phyloP scores from a whole-genome alignment of 441 rosid genomes.

The Arabidopsis hybrid region DNA sequence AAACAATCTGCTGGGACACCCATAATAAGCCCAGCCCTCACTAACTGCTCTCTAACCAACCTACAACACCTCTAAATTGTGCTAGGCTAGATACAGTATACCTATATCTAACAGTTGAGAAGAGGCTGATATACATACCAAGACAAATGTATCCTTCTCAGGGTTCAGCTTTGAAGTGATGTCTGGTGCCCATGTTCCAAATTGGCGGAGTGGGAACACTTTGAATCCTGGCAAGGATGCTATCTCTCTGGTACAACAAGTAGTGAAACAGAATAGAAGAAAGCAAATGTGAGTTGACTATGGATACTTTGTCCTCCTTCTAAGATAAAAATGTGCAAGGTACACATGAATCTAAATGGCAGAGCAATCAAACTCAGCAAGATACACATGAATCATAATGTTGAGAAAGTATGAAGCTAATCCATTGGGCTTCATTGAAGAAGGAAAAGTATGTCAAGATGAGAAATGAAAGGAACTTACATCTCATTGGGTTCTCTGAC shows the following conservation, averaged over 20 bases:
- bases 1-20: conserved; percentile 1
- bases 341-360: conserved; percentile 18
- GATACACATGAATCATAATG: not conserved
- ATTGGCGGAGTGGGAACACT: conserved; percentile 82
- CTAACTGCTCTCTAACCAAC: conserved; percentile 19
- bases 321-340: not conserved
- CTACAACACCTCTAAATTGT: conserved; percentile 10
- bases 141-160: conserved; percentile 72
- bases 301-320: conserved; percentile 8
- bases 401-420: conserved; percentile 9
- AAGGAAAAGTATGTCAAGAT: conserved; percentile 15
- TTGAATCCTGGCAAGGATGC: conserved; percentile 86
- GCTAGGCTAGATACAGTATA: not conserved
- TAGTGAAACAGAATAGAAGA: conserved; percentile 19
- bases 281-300: conserved; percentile 18
- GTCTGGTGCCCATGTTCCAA: conserved; percentile 90
- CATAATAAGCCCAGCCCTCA: not conserved
- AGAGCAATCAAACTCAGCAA: conserved; percentile 10
- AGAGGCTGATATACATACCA: conserved; percentile 55
- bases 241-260: conserved; percentile 52
- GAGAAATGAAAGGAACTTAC: conserved; percentile 52
- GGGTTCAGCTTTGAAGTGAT: conserved; percentile 69
- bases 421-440: not conserved
- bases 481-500: conserved; percentile 94
- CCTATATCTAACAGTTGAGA: conserved; percentile 23